Evolutionary conservation across 1,284 basidiomycete genomes (phyloP).

Genomic region (Schizopora paradoxa): DNA sequence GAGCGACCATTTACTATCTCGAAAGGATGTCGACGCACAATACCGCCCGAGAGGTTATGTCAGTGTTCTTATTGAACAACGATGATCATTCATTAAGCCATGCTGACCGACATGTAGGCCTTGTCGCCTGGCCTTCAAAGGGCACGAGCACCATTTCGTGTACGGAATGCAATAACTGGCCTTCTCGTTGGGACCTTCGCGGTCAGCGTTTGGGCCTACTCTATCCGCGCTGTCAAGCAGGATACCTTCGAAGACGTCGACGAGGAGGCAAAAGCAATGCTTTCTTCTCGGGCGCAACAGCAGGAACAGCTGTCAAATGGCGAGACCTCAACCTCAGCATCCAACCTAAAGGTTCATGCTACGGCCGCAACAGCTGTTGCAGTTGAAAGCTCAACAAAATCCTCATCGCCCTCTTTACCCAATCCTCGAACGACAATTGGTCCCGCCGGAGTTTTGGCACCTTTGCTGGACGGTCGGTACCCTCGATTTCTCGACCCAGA

Average conservation of each 20-base stretch:
- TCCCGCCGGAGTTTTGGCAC: constrained; percentile 40
- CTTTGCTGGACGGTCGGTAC: constrained; percentile 38
- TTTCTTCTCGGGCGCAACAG: constrained; percentile 29
- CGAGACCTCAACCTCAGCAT: constrained; percentile 20
- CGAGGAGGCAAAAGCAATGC: constrained; percentile 61
- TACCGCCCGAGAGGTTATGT: constrained; percentile 26
- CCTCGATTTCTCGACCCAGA: constrained; percentile 53
- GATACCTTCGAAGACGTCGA: constrained; percentile 87
- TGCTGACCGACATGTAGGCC: constrained; percentile 40
- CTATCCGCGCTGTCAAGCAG: constrained; percentile 89
- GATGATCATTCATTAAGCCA: background rate
- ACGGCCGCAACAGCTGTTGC: constrained; percentile 11
- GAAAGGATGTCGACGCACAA: constrained; percentile 19
- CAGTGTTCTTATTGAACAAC: constrained; percentile 16
- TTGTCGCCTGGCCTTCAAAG: constrained; percentile 86
- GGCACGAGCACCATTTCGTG: constrained; percentile 78
- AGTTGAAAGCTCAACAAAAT: constrained; percentile 11
- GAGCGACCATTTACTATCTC: constrained; percentile 19
- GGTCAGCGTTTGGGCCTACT: constrained; percentile 87
- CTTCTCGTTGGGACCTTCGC: constrained; percentile 68
- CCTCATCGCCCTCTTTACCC: too few relatives aligned
- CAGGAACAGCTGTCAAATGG: constrained; percentile 9
- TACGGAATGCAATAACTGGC: constrained; percentile 80
- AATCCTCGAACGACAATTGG: constrained; percentile 15
- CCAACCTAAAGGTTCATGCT: constrained; percentile 2